Evolutionary conservation across 2,329 filamentous ascomycete genomes (phyloP).

Genomic region (Cytospora chrysosperma): DNA sequence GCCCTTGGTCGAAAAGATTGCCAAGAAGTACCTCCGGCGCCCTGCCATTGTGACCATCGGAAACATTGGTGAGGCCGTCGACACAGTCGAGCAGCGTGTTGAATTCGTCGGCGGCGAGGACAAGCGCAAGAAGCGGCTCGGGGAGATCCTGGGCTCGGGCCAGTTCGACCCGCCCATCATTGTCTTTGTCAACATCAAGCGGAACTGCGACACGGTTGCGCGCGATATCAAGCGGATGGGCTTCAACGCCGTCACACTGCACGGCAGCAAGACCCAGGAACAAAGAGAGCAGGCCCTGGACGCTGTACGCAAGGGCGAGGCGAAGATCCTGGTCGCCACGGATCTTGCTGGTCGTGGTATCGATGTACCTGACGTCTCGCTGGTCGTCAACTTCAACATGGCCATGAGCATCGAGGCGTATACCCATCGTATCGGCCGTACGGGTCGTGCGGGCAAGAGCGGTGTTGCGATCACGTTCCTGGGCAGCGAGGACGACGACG

Average conservation of each 20-base stretch:
- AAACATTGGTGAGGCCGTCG: constrained; percentile 91
- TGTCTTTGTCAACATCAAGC: constrained; percentile 99
- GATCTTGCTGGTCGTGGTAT: constrained; percentile 97
- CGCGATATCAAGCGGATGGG: constrained; percentile 94
- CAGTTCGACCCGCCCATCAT: constrained; percentile 90
- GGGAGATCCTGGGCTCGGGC: constrained; percentile 78
- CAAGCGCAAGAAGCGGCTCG: constrained; percentile 92
- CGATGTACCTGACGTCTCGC: constrained; percentile 87
- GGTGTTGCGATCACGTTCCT: constrained; percentile 96
- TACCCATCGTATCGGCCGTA: constrained; percentile 94
- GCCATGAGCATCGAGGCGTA: constrained; percentile 88
- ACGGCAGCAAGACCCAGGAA: constrained; percentile 96
- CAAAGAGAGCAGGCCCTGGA: constrained; percentile 91
- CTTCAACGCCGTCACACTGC: constrained; percentile 83
- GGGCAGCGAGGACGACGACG: constrained; percentile 83
- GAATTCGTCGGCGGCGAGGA: constrained; percentile 91
- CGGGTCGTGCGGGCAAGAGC: constrained; percentile 93
- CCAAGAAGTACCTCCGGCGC: constrained; percentile 91
- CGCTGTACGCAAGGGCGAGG: constrained; percentile 75
- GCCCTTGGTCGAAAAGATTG: constrained; percentile 85
- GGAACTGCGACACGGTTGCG: constrained; percentile 94
- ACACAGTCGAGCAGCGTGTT: constrained; percentile 95
- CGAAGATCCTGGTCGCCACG: constrained; percentile 90
- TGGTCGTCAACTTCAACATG: constrained; percentile 99
- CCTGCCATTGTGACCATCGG: constrained; percentile 95